Evolutionary conservation across 208 protist species (phyloP), one percentile per base, ranked within the genome.

Genomic region (Leishmania gerbilli): DNA sequence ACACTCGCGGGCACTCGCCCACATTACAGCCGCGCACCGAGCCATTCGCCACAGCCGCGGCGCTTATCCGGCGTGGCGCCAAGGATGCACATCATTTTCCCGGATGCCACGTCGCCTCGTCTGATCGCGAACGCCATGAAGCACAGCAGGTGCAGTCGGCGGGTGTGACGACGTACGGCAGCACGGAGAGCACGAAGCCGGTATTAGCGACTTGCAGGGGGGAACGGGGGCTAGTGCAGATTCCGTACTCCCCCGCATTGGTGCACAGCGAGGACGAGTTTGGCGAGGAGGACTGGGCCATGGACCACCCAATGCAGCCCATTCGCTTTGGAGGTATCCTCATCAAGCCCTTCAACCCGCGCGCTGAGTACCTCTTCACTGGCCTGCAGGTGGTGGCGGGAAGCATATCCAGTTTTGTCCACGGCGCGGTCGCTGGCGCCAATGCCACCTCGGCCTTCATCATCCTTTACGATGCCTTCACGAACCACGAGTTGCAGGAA

Each of bases 271-370:
- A 86, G 78, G 89, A 96, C 75, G 88, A 86, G 84, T 95, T 93
- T 77, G 86, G 84, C 51, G 93, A 96, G 71, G 86, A 89, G 82
- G 91, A 93, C 82, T 96, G 91, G 91, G 77, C 15, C 19, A 88
- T 96, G 83, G 90, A 95, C 79, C 93, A 95, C 87, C 86, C 87
- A 15, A 94, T 95, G 90, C 78, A 93, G 82, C 90, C 90, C 17
- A 96, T 94, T 56, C 84, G 79, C 74, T 93, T 96, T 79, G 87
- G 90, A 42, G 91, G 89, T 55, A 71, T 93, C 37, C 84, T 91
- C 51, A 91, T 97, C 77, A 95, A 95, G 76, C 90, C 91, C 34
- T 97, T 97, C 85, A 97, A 95, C 84, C 93, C 93, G 13, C 91
- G 90, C 37, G 91, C 93, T 5, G 90, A 97, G 89, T 95, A 91